Conservation (phyloP, 306 rosid genomes). For the Rosa chinensis region DNA sequence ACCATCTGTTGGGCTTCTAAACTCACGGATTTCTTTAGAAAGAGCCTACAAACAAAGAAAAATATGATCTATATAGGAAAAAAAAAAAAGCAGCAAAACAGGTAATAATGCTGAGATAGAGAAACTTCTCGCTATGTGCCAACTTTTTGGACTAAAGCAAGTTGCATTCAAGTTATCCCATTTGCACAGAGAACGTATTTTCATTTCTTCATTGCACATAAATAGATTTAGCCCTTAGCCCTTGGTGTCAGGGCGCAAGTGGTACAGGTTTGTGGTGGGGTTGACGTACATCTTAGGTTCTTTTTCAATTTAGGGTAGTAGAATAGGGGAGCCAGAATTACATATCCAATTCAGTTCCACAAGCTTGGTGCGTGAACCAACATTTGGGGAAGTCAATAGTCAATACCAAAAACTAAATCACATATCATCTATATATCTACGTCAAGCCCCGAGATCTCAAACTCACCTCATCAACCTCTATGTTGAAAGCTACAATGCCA, state of each 20-base stretch:
- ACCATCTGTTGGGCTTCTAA: conserved; percentile 85
- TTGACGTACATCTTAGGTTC: neutral
- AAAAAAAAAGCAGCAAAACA: conserved; percentile 3
- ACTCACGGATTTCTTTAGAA: conserved; percentile 88
- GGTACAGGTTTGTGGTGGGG: neutral
- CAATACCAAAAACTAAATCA: neutral
- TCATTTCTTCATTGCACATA: neutral
- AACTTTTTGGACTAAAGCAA: neutral
- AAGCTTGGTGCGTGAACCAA: neutral
- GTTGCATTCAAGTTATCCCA: neutral
- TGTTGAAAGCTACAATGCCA: conserved; percentile 90
- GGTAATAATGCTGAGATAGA: neutral
- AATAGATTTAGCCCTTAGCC: neutral
- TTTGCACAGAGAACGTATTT: neutral
- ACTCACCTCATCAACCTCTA: conserved; percentile 84
- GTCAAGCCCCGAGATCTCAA: neutral
- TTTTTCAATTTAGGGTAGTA: neutral
- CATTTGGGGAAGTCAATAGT: neutral
- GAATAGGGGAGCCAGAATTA: neutral
- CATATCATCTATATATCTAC: neutral
- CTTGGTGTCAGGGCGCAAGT: neutral
- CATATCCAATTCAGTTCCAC: neutral
- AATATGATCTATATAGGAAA: neutral
- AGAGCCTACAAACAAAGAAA: conserved; percentile 50
- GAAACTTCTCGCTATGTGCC: neutral